phyloP scores from a whole-genome alignment of 164 flowering plant genomes.

The Vitis labrusca region DNA sequence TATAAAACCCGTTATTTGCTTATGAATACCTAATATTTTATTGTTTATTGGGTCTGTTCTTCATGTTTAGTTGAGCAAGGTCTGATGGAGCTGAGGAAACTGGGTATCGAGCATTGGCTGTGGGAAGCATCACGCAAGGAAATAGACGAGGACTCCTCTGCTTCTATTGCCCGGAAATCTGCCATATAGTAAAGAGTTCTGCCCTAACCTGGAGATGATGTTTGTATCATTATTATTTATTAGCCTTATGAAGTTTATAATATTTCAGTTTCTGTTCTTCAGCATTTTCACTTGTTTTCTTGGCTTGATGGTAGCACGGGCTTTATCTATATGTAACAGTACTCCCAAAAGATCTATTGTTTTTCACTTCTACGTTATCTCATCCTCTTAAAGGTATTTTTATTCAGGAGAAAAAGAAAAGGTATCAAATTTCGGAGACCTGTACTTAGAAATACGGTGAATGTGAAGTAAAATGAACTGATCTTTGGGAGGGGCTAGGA shows the following conservation, averaged over 20 bases:
- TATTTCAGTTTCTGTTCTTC: no score
- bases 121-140: constrained; percentile 89
- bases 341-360: no score
- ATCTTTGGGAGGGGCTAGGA: no score
- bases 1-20: neutral
- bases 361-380: no score
- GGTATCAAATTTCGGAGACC: no score
- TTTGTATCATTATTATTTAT: neutral
- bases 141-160: constrained; percentile 38
- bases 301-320: no score
- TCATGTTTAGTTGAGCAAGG: constrained; percentile 68
- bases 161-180: constrained; percentile 13
- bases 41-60: neutral
- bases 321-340: no score
- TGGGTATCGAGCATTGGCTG: constrained; percentile 77
- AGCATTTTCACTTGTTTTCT: no score
- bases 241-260: neutral
- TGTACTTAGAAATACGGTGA: no score
- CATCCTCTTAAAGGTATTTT: no score
- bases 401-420: no score
- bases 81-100: constrained; percentile 69
- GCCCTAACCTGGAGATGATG: neutral
- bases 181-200: constrained; percentile 15
- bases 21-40: neutral
- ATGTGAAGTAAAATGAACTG: no score